Evolutionary conservation across 73 alveolate species (phyloP), one percentile per base, ranked within the genome.

Genomic region (Paramecium biaurelia): DNA sequence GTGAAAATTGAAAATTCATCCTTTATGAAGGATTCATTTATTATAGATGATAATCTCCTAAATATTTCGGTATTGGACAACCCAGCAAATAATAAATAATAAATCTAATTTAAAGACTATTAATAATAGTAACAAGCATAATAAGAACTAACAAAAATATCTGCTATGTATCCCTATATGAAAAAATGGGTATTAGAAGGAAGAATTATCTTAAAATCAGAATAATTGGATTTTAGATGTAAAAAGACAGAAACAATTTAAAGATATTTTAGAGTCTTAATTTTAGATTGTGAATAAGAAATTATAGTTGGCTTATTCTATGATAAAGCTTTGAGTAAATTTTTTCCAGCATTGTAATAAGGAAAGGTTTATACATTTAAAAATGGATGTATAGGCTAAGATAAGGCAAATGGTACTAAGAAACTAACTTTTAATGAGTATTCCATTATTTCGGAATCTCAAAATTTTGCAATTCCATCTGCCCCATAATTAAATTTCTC

Each of bases 141-240:
- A 53, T 53, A n/a, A 18, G 84, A 63, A 26, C 6, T 32, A 6
- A 63, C 45, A 63, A 63, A 63, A 26, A 63, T 63, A 23, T 63
- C 84, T 26, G 43, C 49, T 20, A 63, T 63, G 84, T 74, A 74
- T 35, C 34, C 37, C 9, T 7, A 18, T 28, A 34, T 34, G 57
- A 74, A 37, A 7, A 74, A 74, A 34, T 74, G 87, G 87, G 59
- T 74, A 4, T 20, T 74, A 38, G 59, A 41, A 30, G 87, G 87
- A 9, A 74, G 87, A 74, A 18, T 74, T 21, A 34, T 74, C 18
- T 28, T 37, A 1, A 74, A 74, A 74, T 28, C 67, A 21, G 12
- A 37, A 28, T 10, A 12, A 74, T 18, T 41, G 6, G 56, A 74
- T 12, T 74, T 15, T 37, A 35, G 45, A 41, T 41, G 63, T 10